Evolutionary conservation across 495 filamentous ascomycete genomes (phyloP).

Genomic region (Evansstolkia leycettana): DNA sequence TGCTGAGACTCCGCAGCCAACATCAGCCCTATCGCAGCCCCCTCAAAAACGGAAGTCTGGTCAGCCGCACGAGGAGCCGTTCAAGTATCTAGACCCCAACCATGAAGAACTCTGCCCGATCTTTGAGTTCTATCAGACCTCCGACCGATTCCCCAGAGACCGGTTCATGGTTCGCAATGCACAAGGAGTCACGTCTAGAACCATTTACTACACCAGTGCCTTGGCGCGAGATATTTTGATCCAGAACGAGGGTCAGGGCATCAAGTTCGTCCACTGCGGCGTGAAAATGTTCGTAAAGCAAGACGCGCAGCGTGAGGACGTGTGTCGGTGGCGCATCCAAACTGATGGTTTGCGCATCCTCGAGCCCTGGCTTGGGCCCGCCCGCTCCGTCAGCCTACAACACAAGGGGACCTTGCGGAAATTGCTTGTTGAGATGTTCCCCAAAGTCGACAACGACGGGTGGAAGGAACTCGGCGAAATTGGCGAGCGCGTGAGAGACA

Average conservation of each 20-base stretch:
- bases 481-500: slow-evolving; percentile 63
- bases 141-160: slow-evolving; percentile 68
- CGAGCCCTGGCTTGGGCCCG: slow-evolving; percentile 74
- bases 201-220: slow-evolving; percentile 90
- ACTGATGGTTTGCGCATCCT: slow-evolving; percentile 80
- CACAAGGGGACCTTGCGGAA: slow-evolving; percentile 64
- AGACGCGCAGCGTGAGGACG: slow-evolving; percentile 70
- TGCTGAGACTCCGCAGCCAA: slow-evolving; percentile 11
- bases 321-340: slow-evolving; percentile 91
- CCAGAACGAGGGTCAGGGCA: slow-evolving; percentile 72
- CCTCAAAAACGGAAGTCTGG: slow-evolving; percentile 33
- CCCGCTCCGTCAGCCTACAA: slow-evolving; percentile 58
- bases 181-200: slow-evolving; percentile 64
- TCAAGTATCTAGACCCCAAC: slow-evolving; percentile 67
- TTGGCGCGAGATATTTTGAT: slow-evolving; percentile 71
- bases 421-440: slow-evolving; percentile 90
- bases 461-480: slow-evolving; percentile 78
- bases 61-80: slow-evolving; percentile 68
- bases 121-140: slow-evolving; percentile 70
- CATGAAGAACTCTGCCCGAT: slow-evolving; percentile 66
- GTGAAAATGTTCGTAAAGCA: slow-evolving; percentile 99
- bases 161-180: slow-evolving; percentile 95
- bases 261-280: slow-evolving; percentile 93
- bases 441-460: slow-evolving; percentile 54
- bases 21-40: slow-evolving; percentile 10